Evolutionary conservation across 371 early-diverging fungal species (phyloP), one percentile per base, ranked within the genome.

Genomic region (Mucor indicus): DNA sequence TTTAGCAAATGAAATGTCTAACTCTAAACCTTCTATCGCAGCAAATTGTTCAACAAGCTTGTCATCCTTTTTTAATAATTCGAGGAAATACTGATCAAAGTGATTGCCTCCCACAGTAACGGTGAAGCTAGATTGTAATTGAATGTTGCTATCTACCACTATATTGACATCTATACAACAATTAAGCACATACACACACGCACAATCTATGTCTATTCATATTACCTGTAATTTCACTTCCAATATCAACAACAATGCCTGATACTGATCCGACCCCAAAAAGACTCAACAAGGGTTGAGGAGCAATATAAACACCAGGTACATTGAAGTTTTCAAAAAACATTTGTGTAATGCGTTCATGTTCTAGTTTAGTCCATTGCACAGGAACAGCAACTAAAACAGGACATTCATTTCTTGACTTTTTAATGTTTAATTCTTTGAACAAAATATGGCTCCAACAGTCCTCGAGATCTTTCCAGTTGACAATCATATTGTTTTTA

Each of bases 261-360:
- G 88, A 84, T 3, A 84, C 75, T 9, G 81, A 60, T 15, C 87
- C 90, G 52, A 83, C 83, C 1, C 92, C 96, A 57, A 86, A 94
- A 4, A 91, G 60, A 0, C 89, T 82, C 62, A 87, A 72, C 21
- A 93, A 63, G 6, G 96, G 90, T 52, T 92, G 87, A 42, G 92
- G 92, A 9, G 85, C 77, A 42, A 94, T 73, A 47, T 85, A 83
- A 4, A 97, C 72, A n/a, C 87, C 87, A 12, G 95, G 93, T 7
- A 86, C 86, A 55, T 95, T 95, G 48, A 90, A 83, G 32, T 77
- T 77, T 70, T 95, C 96, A 67, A 97, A 97, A 48, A 90, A 84
- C 22, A 95, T 86, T 66, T 92, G 91, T 12, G 89, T 81, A 25
- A 88, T 80, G 12, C 81, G 77, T 68, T 93, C 93, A 33, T 81